A percentile compares a stretch with the other conserved stretches of the same genome.
These are phyloP conservation scores for Dipteronia dyeriana DNA, from an alignment of 345 rosid species.

Conservation along the genomic window DNA sequence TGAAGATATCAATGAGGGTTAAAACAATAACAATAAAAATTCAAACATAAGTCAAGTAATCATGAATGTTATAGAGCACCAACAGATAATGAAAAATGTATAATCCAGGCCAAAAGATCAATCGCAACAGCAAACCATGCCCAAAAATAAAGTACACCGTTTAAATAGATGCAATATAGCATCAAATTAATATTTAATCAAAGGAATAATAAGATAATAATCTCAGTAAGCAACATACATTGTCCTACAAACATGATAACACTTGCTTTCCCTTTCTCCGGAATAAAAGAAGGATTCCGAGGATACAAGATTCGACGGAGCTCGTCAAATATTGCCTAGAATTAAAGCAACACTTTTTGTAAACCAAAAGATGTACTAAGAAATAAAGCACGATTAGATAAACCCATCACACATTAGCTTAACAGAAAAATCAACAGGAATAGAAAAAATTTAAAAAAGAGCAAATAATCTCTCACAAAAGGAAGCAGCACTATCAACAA, in stretches of 20 bases:
- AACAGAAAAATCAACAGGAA: background rate
- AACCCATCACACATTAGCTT: background rate
- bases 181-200: background rate
- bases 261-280: slow-evolving; percentile 79
- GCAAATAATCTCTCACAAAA: background rate
- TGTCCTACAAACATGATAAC: slow-evolving; percentile 91
- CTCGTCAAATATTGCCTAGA: slow-evolving; percentile 81
- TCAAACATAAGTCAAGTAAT: background rate
- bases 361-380: background rate
- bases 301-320: slow-evolving; percentile 87
- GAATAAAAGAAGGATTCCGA: slow-evolving; percentile 79
- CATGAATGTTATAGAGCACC: background rate
- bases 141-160: background rate
- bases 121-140: background rate
- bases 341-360: background rate
- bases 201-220: background rate
- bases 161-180: background rate
- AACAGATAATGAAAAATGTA: background rate
- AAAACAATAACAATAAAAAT: background rate
- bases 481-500: background rate
- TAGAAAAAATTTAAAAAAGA: background rate
- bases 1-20: background rate
- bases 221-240: slow-evolving; percentile 40
- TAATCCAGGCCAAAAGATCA: background rate
- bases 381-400: background rate